Evolutionary conservation across 78 protist species (phyloP).

Genomic region (Chrysochromulina tobinii): DNA sequence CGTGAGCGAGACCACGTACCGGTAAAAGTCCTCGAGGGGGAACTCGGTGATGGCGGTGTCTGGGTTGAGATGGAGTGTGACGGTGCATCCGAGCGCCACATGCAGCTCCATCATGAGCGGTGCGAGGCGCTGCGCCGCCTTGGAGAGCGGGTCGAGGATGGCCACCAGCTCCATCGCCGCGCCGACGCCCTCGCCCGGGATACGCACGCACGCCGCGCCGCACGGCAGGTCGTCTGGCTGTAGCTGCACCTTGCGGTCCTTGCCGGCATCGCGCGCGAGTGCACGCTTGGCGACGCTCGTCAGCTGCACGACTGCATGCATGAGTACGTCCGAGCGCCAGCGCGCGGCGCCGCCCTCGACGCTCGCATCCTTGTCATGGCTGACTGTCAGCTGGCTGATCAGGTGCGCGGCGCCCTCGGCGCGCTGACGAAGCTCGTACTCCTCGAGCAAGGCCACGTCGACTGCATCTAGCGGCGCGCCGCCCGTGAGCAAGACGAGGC

Average conservation of each 20-base stretch:
- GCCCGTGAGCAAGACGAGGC: neutral
- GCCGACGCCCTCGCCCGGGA: neutral
- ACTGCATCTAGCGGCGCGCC: neutral
- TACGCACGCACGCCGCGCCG: neutral
- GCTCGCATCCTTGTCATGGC: no score
- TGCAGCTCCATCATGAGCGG: neutral
- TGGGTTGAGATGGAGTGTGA: constrained; percentile 37
- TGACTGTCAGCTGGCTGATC: no score
- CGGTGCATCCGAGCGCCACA: neutral
- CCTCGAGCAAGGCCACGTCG: neutral
- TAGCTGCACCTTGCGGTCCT: neutral
- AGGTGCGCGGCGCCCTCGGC: neutral
- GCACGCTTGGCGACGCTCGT: neutral
- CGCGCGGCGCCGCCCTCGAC: no score
- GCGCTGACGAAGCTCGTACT: neutral
- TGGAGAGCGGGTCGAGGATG: constrained; percentile 15
- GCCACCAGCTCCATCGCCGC: neutral
- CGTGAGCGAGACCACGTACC: constrained; percentile 21
- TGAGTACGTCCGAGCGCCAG: neutral
- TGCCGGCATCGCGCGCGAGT: neutral
- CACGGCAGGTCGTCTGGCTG: neutral
- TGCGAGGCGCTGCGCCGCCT: neutral
- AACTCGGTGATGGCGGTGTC: neutral
- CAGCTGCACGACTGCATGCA: neutral
- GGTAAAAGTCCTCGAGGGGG: constrained; percentile 45